phyloP scores from a whole-genome alignment of 2,329 filamentous ascomycete genomes.

The Aspergillus sp. region DNA sequence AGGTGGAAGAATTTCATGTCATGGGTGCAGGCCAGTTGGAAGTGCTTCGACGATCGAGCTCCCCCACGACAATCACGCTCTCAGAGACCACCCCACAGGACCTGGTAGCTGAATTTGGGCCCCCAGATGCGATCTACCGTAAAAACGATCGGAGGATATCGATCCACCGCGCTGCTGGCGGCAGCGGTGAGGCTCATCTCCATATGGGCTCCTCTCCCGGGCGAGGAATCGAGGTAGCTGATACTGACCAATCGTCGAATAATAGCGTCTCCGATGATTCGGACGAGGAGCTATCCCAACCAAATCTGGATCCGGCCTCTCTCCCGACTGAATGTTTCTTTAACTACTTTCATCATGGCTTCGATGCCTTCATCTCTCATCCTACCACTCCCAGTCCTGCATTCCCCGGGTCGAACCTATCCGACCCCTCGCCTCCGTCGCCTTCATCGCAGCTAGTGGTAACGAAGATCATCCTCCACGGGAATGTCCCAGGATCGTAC shows the following conservation, averaged over 20 bases:
- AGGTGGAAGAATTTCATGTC: constrained; percentile 77
- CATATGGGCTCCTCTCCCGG: constrained; percentile 36
- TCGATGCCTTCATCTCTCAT: constrained; percentile 87
- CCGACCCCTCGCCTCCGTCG: constrained; percentile 29
- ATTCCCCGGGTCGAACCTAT: constrained; percentile 53
- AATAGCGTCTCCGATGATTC: constrained; percentile 70
- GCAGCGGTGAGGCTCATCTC: constrained; percentile 29
- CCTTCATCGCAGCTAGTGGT: constrained; percentile 68
- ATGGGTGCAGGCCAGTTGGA: constrained; percentile 77
- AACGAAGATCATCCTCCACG: constrained; percentile 89
- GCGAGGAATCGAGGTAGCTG: constrained; percentile 48
- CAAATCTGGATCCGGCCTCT: constrained; percentile 59
- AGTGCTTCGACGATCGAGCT: constrained; percentile 68
- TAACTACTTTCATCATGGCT: constrained; percentile 95
- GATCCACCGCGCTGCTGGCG: constrained; percentile 60
- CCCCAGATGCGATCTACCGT: constrained; percentile 89
- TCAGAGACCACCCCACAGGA: constrained; percentile 91
- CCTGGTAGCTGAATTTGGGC: constrained; percentile 82
- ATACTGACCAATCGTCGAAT: constrained; percentile 73
- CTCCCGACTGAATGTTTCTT: constrained; percentile 71
- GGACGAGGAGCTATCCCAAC: constrained; percentile 56
- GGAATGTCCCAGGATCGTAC: constrained; percentile 92
- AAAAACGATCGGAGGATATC: constrained; percentile 87
- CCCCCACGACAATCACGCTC: constrained; percentile 69
- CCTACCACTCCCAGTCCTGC: constrained; percentile 64